Conservation (phyloP, 2,329 filamentous ascomycete species). For the Tolypocladium tundrense region DNA sequence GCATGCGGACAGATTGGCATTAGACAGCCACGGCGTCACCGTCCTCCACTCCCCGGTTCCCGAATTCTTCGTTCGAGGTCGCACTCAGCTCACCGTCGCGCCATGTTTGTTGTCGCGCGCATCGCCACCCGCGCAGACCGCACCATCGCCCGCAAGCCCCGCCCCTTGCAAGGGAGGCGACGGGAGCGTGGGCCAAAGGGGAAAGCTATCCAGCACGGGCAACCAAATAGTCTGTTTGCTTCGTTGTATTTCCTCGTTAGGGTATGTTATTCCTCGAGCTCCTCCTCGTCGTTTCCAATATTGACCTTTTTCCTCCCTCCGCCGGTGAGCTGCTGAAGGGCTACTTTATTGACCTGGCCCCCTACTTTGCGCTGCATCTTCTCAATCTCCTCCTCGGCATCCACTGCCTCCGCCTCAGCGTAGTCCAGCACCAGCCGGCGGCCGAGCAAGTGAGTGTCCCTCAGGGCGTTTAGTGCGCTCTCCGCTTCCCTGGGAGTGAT, state of each 20-base stretch:
- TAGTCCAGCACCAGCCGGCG: slow-evolving; percentile 85
- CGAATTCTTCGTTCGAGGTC: slow-evolving; percentile 17
- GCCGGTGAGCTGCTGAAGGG: slow-evolving; percentile 77
- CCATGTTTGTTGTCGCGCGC: slow-evolving; percentile 2
- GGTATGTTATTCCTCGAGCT: slow-evolving; percentile 27
- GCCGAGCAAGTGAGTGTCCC: slow-evolving; percentile 87
- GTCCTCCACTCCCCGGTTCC: slow-evolving; percentile 11
- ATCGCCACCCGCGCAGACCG: background rate
- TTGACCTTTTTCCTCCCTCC: slow-evolving; percentile 81
- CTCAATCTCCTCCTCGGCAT: slow-evolving; percentile 91
- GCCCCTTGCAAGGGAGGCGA: slow-evolving; percentile 8
- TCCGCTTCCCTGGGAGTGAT: slow-evolving; percentile 79
- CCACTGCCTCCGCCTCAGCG: slow-evolving; percentile 76
- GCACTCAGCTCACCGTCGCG: slow-evolving; percentile 6
- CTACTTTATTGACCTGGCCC: slow-evolving; percentile 81
- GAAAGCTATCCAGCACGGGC: slow-evolving; percentile 4
- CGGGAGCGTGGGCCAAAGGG: slow-evolving; percentile 4
- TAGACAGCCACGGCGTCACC: slow-evolving; percentile 20
- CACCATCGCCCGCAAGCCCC: background rate
- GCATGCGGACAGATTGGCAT: slow-evolving; percentile 33
- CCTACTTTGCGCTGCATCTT: slow-evolving; percentile 96
- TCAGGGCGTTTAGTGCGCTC: slow-evolving; percentile 83
- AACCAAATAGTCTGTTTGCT: slow-evolving; percentile 9
- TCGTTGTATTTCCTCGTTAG: slow-evolving; percentile 2
- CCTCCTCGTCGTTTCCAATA: slow-evolving; percentile 62